Base-by-base conservation (phyloP, 257 asterid genomes). In the Avicennia marina region DNA sequence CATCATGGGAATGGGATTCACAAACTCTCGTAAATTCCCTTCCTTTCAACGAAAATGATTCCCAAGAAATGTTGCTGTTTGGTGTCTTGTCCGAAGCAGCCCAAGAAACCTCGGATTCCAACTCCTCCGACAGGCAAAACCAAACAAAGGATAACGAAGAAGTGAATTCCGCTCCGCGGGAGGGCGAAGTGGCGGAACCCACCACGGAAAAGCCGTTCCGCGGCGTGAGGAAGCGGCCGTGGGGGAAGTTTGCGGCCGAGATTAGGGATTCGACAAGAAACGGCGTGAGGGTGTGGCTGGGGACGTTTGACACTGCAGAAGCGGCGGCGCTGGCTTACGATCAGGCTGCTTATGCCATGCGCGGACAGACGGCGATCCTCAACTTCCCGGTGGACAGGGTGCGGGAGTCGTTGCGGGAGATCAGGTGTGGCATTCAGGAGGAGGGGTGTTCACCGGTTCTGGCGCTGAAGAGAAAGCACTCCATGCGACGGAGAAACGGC, bases 241-340 rank as follows among this genome's bases (percentile, higher is more conserved):
- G 96, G 96, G 96, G 96, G 45, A 87, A 85, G 67, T 84, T 78
- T 39, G 96, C 96, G 3, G 94, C 96, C 11, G 96, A 87, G 76
- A 85, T 87, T 44, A 67, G 96, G 67, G 96, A 87, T 50, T 87
- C 96, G 3, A 85, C 95, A 15, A 72, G 95, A 49, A 85, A 80
- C 54, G 96, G 96, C 0, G 72, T 72, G 0, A 45, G 96, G 66
- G 95, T 85, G 2, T 85, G 96, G 95, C 50, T 85, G 2, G 96
- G 96, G 36, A 88, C 95, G 58, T 88, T 88, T 63, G 86, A 82
- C 45, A 87, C 76, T 21, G 75, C 96, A 17, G 95, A 88, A 50
- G 88, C 75, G 45, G 96, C 96, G 8, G 96, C 96, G 60, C 13
- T 88, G 67, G 96, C 96, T 8, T 88, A 88, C 32, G 96, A 88